Evolutionary conservation across 2,329 filamentous ascomycete species (phyloP), one percentile per base, ranked within the genome.

Genomic region (Cercospora sesami): DNA sequence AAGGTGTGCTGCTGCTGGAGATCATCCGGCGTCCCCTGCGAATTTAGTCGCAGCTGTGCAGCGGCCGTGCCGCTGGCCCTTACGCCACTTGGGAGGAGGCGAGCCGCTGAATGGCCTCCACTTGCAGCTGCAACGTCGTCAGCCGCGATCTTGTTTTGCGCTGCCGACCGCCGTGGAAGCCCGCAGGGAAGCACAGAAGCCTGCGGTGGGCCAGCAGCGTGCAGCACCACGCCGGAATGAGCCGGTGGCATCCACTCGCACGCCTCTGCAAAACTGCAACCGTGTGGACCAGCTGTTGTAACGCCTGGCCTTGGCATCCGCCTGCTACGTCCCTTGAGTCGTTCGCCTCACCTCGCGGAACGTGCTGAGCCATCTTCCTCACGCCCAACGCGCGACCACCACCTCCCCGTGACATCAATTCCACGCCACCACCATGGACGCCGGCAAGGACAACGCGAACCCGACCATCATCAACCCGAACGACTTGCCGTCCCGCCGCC

Each of bases 391-490:
- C n/a, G n/a, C n/a, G n/a, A n/a, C n/a, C n/a, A n/a, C n/a, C n/a
- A n/a, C n/a, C 51, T 9, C n/a, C 53, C 36, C 33, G 45, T 63
- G 53, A 53, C 63, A 65, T 62, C 36, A 0, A 42, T 8, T 39
- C 3, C 23, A 39, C 61, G 42, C 39, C 45, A 69, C 66, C 69
- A 70, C 31, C 66, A 79, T 79, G 74, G 77, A 84, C 67, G 73
- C 78, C 75, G 79, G 82, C 77, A 83, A 84, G 77, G 81, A 85
- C 75, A 97, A 97, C 81, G 93, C 91, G 72, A 98, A 99, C 82
- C 95, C 95, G 64, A 96, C 92, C 71, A 94, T 99, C 78, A 84
- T 98, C 76, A 96, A 90, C 81, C 87, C 89, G 63, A 92, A 92
- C 53, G 92, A 98, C 81, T 88, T 99, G 61, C 94, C 95, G 55